phyloP scores from a whole-genome alignment of 805 yeast species.

The Metschnikowia gruessii region DNA sequence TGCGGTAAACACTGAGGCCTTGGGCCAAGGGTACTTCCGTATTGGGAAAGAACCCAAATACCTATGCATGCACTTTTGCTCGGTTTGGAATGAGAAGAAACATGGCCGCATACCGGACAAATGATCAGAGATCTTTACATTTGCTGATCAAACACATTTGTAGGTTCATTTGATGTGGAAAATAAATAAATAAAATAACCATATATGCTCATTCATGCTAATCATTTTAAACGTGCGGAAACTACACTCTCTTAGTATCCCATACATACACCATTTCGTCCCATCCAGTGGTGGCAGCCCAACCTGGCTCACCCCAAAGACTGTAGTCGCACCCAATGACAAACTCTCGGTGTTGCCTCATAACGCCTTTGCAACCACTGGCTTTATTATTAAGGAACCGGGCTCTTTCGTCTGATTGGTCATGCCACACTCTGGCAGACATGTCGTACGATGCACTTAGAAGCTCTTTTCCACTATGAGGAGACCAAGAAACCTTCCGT shows the following conservation, averaged over 20 bases:
- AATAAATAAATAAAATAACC: too few species aligned
- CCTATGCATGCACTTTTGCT: constrained; percentile 7
- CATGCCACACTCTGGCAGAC: constrained; percentile 87
- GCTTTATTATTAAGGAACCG: constrained; percentile 38
- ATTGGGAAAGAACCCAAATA: constrained; percentile 6
- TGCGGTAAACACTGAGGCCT: neutral
- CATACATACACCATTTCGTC: constrained; percentile 92
- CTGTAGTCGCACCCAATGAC: constrained; percentile 95
- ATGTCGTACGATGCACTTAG: constrained; percentile 86
- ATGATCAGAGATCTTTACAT: too few species aligned
- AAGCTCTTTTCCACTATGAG: constrained; percentile 70
- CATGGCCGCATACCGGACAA: too few species aligned
- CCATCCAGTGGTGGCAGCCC: constrained; percentile 95
- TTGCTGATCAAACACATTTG: too few species aligned
- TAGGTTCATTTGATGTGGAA: too few species aligned
- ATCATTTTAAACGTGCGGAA: neutral
- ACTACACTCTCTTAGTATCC: constrained; percentile 55
- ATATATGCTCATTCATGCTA: neutral
- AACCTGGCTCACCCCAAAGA: constrained; percentile 94
- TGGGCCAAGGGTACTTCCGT: neutral
- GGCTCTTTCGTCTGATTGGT: constrained; percentile 58
- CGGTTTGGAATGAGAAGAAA: neutral
- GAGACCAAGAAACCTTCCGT: constrained; percentile 81
- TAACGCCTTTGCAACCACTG: constrained; percentile 55
- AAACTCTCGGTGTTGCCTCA: constrained; percentile 78